These are phyloP conservation scores for Mucor irregularis DNA, from an alignment of 371 early-diverging fungal genomes.

Conservation along the genomic window DNA sequence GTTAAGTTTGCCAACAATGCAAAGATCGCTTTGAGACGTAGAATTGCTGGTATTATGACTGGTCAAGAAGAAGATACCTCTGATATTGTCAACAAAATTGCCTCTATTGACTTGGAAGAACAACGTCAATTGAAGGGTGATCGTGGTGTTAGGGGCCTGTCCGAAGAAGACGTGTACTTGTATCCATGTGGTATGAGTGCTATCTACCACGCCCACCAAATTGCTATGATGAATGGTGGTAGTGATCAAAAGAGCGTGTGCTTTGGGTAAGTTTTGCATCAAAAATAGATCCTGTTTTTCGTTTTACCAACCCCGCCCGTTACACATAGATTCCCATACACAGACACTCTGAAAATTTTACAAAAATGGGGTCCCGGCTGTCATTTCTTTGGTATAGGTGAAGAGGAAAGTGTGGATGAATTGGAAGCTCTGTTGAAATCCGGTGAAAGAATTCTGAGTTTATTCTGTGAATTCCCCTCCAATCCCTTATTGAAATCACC, in stretches of 20 bases:
- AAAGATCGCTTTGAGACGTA: constrained; percentile 68
- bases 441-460: constrained; percentile 67
- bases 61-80: constrained; percentile 25
- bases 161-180: constrained; percentile 83
- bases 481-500: constrained; percentile 90
- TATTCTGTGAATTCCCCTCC: constrained; percentile 93
- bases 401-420: constrained; percentile 66
- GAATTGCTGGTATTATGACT: constrained; percentile 84
- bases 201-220: constrained; percentile 82
- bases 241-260: constrained; percentile 75
- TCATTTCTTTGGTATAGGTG: constrained; percentile 84
- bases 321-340: constrained; percentile 89
- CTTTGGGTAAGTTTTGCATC: constrained; percentile 76
- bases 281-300: neutral
- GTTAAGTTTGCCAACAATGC: constrained; percentile 71
- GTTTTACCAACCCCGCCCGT: no score
- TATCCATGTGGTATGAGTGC: constrained; percentile 93
- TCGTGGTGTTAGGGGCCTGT: constrained; percentile 55
- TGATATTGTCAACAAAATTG: constrained; percentile 30
- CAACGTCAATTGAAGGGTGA: constrained; percentile 35
- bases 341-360: constrained; percentile 93
- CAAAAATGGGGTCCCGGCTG: constrained; percentile 91
- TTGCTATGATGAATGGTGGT: constrained; percentile 52
- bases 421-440: constrained; percentile 63
- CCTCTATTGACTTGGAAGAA: constrained; percentile 23